Evolutionary conservation across 2,329 filamentous ascomycete genomes (phyloP).

Genomic region (Graphilbum fragrans): DNA sequence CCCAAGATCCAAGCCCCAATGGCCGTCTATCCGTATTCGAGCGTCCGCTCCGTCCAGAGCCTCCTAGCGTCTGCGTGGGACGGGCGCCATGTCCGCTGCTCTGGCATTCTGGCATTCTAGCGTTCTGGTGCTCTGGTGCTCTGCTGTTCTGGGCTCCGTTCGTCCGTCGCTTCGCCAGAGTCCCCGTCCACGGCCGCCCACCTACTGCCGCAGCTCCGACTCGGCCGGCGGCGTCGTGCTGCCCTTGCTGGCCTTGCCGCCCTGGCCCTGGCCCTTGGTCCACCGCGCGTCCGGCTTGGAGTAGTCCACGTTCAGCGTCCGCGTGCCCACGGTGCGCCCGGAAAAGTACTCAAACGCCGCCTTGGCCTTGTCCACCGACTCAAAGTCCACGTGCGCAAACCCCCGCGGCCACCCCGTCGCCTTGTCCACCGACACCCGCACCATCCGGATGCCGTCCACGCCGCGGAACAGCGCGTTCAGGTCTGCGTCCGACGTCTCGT

Average conservation of each 20-base stretch:
- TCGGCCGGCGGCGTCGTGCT: background rate
- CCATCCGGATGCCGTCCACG: slow-evolving; percentile 57
- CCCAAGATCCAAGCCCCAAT: no score
- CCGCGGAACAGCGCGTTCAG: slow-evolving; percentile 65
- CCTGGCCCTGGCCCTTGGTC: background rate
- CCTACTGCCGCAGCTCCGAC: no score
- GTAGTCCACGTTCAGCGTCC: slow-evolving; percentile 54
- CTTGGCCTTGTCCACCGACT: slow-evolving; percentile 51
- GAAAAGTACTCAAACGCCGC: slow-evolving; percentile 44
- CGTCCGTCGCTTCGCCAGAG: no score
- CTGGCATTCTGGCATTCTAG: no score
- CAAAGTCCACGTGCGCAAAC: slow-evolving; percentile 76
- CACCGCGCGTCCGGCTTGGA: background rate
- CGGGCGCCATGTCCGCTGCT: no score
- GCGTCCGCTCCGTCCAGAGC: no score
- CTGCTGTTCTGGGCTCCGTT: no score
- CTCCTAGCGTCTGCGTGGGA: no score
- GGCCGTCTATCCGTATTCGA: no score
- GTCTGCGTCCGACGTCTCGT: slow-evolving; percentile 74
- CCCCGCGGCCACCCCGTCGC: slow-evolving; percentile 70
- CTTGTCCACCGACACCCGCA: slow-evolving; percentile 74
- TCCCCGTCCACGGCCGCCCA: no score
- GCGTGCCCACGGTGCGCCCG: slow-evolving; percentile 49
- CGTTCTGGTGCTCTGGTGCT: no score
- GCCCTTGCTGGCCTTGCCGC: background rate